Base-by-base conservation (phyloP, 1,139 yeast species). In the Hyphopichia burtonii region DNA sequence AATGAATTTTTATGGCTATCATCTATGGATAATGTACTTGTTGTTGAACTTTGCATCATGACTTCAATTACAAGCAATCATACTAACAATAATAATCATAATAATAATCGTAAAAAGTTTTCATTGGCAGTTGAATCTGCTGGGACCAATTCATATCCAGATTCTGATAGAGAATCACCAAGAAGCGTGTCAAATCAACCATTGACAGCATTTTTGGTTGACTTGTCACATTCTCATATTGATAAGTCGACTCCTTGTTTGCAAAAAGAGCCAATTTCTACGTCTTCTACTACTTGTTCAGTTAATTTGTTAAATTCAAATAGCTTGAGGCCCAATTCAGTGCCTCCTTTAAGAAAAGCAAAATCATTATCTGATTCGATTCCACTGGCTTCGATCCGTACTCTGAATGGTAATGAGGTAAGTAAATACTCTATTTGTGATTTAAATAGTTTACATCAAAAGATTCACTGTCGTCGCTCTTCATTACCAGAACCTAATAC, bases 191-290 rank as follows among this genome's bases (percentile, higher is more conserved):
- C 47, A 3, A 55, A 56, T 30, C 46, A 50, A 18, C 69, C 71
- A 6, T 45, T 59, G 28, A 55, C 55, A 44, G 70, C 68, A 6
- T 63, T 59, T 43, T 46, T 65, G 18, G 54, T 65, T 3, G 41
- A 38, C 15, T 15, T 38, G 6, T 20, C 25, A 8, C 33, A 30
- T 10, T 20, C 41, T 18, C 34, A 33, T 33, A 6, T 12, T 17
- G 34, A 31, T 11, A 17, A 31, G 9, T 17, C 34, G 4, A 11
- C 20, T n/a, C 31, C 31, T 4, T 14, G 17, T 28, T n/a, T 28
- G 14, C 17, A 8, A 14, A 8, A 28, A n/a, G 5, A 7, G 4
- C 14, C 31, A 14, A 9, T 14, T 14, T 14, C 31, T 5, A 7
- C 31, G 5, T 5, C 31, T 28, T 33, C 36, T 19, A 19, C 36